Base-by-base conservation (phyloP, 805 yeast genomes). In the Blastobotrys attinorum region DNA sequence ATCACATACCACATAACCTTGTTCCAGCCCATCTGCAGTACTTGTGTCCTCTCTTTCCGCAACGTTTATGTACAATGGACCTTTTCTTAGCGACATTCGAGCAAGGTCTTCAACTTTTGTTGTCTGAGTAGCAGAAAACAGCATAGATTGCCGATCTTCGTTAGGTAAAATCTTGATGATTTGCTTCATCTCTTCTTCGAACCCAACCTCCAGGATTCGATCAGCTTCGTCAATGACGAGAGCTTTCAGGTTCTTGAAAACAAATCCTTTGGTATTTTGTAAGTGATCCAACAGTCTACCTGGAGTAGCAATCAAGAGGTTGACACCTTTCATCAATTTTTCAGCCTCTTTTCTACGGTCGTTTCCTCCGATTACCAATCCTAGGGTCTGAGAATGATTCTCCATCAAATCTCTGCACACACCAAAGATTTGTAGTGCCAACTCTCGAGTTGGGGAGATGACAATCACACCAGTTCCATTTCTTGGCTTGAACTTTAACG, bases 111-210 rank as follows among this genome's bases (percentile, higher is more conserved):
- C 97, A 51, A 92, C 98, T 67, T 94, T 92, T 33, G 97, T 92
- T 23, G 98, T 92, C 66, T 92, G 98, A 1, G 99, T 92, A 39
- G 99, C 99, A n/a, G 97, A 90, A 62, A 92, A 92, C 51, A 92
- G 70, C 97, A 92, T 90, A 33, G 95, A 75, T 65, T 92, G 98
- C 67, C 98, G 82, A 52, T 83, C 89, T 53, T 87, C 90, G 48
- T 78, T 83, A 37, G 98, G 98, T 58, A 92, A 71, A 50, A 94
- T 86, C 65, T 82, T 86, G 59, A 92, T 86, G 60, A 92, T 92
- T 66, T 92, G 97, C 63, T 76, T 83, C 97, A 92, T 92, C 70
- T 92, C 99, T 55, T 94, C 97, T 70, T 92, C 98, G 69, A 92
- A 92, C 49, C 98, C 98, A 58, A 89, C 88, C 64, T 94, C 98